Base-by-base conservation (phyloP, 805 yeast genomes). In the Yarrowia sp. region DNA sequence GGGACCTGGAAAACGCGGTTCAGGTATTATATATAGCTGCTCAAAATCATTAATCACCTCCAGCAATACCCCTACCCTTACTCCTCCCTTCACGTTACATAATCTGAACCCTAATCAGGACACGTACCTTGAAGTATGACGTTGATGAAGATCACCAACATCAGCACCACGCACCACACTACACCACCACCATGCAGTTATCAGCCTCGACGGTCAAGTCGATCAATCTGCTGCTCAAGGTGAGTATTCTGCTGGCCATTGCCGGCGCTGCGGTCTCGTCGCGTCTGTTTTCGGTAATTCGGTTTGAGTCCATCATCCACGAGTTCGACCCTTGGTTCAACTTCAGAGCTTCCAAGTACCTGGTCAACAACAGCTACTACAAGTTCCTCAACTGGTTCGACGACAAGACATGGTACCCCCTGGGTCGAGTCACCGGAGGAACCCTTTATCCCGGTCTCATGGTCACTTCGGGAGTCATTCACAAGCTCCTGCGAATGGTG, bases 391-490 rank as follows among this genome's bases (percentile, higher is more conserved):
- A 95, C 78, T 95, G 99, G 99, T 95, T 95, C 75, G 99, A 95
- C 77, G 98, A 94, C 77, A 86, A 97, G 76, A 94, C 99, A 19
- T 95, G 99, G 99, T 95, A 95, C 78, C 99, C 99, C 19, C 83
- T 95, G 72, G 99, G 99, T 20, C 86, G 99, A 80, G 99, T 95
- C 75, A 95, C 99, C 13, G 99, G 99, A 73, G 99, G 99, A 69
- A 96, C 99, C 1, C 79, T 95, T 70, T 95, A 96, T 76, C 99
- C 99, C 3, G 99, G 99, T 9, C 82, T 96, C 72, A 95, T 95
- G 99, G 97, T 96, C 33, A 92, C 99, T 4, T 87, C 96, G n/a
- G 96, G 97, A 24, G 84, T 91, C 24, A 88, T 96, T 68, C 93
- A 94, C 88, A 90, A 87, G 73, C 74, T 86, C 5, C 82, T 95